phyloP scores from a whole-genome alignment of 257 asterid genomes.

The Primulina eburnea region DNA sequence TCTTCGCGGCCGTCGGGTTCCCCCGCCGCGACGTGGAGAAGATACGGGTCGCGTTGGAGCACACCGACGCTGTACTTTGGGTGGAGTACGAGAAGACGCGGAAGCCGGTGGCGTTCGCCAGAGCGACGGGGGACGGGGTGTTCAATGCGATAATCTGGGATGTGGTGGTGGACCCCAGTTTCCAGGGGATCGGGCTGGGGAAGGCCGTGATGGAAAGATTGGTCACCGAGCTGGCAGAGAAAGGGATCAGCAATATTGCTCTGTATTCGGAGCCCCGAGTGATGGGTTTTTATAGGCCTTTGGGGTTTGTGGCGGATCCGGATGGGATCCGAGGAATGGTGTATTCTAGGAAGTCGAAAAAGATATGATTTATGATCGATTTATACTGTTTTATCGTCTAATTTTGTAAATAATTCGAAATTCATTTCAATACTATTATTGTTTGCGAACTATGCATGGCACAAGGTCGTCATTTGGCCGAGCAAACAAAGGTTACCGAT shows the following conservation, averaged over 20 bases:
- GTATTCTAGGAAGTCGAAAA: constrained; percentile 57
- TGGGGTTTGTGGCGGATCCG: constrained; percentile 93
- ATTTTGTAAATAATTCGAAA: background rate
- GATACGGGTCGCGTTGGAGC: constrained; percentile 77
- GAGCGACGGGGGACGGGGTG: constrained; percentile 96
- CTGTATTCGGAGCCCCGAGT: constrained; percentile 98
- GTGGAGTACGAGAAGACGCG: constrained; percentile 60
- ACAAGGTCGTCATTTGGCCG: too few relatives aligned
- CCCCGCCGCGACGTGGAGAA: constrained; percentile 74
- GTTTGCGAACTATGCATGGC: too few relatives aligned
- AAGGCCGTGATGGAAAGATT: constrained; percentile 94
- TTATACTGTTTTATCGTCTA: background rate
- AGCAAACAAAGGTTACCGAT: too few relatives aligned
- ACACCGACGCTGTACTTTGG: constrained; percentile 84
- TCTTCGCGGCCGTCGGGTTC: constrained; percentile 84
- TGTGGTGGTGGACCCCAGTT: constrained; percentile 95
- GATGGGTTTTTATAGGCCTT: constrained; percentile 78
- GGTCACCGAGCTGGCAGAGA: constrained; percentile 53
- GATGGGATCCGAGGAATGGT: constrained; percentile 96
- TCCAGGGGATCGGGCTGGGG: constrained; percentile 85
- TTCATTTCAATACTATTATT: too few relatives aligned
- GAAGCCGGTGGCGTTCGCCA: constrained; percentile 87
- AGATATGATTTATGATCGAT: constrained; percentile 12
- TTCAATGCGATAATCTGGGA: constrained; percentile 94
- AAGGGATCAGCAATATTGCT: constrained; percentile 74